Evolutionary conservation across 106 monocot genomes (phyloP).

Genomic region (Dendrobium chrysotoxum): DNA sequence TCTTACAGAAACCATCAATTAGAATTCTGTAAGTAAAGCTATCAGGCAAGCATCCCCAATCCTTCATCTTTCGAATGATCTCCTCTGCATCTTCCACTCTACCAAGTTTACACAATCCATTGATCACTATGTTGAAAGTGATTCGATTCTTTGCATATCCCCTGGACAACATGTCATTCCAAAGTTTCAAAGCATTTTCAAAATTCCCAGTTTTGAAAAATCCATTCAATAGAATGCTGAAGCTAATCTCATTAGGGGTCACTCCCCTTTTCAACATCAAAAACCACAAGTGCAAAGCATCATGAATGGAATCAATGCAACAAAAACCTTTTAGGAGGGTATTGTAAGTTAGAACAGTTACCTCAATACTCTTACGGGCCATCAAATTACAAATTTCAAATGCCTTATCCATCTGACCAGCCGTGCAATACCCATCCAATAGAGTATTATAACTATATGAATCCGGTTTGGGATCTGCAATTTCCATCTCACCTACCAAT

Average conservation of each 20-base stretch:
- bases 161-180: conserved; percentile 67
- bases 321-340: conserved; percentile 80
- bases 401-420: conserved; percentile 62
- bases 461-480: conserved; percentile 44
- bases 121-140: conserved; percentile 65
- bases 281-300: conserved; percentile 83
- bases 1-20: conserved; percentile 74
- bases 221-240: conserved; percentile 64
- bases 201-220: conserved; percentile 61
- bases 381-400: conserved; percentile 63
- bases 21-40: conserved; percentile 63
- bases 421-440: conserved; percentile 70
- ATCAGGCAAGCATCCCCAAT: conserved; percentile 63
- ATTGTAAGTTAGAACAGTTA: conserved; percentile 69
- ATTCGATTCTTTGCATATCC: conserved; percentile 58
- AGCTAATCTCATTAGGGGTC: conserved; percentile 83
- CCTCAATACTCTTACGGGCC: conserved; percentile 41
- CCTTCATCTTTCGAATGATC: conserved; percentile 59
- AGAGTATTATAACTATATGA: conserved; percentile 81
- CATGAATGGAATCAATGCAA: conserved; percentile 31
- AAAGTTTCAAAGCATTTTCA: conserved; percentile 61
- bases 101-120: conserved; percentile 74
- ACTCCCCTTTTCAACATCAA: conserved; percentile 82
- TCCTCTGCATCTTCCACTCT: conserved; percentile 64
- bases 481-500: conserved; percentile 60